Evolutionary conservation across 2,329 filamentous ascomycete species (phyloP), one percentile per base, ranked within the genome.

Genomic region (Alternaria panax): DNA sequence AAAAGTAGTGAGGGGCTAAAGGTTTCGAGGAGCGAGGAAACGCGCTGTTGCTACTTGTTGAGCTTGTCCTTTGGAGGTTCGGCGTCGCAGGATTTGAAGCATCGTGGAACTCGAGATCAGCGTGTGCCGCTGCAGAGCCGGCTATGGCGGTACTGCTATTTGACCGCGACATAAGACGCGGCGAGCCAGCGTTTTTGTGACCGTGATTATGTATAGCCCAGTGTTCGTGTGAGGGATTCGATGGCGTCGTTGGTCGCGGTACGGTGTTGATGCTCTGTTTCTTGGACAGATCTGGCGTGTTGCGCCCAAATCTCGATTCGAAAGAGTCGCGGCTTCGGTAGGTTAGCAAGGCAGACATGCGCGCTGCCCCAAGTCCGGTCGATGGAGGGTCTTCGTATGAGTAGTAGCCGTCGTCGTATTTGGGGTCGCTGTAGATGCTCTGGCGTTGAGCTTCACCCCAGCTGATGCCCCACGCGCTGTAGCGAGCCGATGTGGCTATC

Each of bases 381-480:
- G 88, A 83, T 0, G 95, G 95, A 32, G 93, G 93, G 69, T 98
- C 92, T 30, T 91, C 86, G 71, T 95, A 96, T 1, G 88, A 73
- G 76, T 98, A 99, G 80, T 97, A 98, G 43, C 95, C 95, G 73
- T 98, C 93, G 63, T 97, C 93, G 78, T 99, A 99, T 81, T 97
- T 98, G 30, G 95, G 95, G 76, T 99, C 95, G 38, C 92, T 93
- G 80, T 98, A 99, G 76, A 99, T 98, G 84, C 91, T 93, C 80
- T 95, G 92, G 51, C 92, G 85, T 77, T 96, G 92, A 4, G 92
- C 92, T 76, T 95, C 92, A 41, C 91, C 92, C 92, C 92, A 96
- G 79, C 90, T 93, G 72, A 95, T 96, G 24, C 92, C 90, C 92
- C 92, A 96, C 5, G 92, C 92, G 71, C 91, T 94, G 78, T 95